Evolutionary conservation across 2,329 filamentous ascomycete genomes (phyloP).

Genomic region (Fusarium proliferatum): DNA sequence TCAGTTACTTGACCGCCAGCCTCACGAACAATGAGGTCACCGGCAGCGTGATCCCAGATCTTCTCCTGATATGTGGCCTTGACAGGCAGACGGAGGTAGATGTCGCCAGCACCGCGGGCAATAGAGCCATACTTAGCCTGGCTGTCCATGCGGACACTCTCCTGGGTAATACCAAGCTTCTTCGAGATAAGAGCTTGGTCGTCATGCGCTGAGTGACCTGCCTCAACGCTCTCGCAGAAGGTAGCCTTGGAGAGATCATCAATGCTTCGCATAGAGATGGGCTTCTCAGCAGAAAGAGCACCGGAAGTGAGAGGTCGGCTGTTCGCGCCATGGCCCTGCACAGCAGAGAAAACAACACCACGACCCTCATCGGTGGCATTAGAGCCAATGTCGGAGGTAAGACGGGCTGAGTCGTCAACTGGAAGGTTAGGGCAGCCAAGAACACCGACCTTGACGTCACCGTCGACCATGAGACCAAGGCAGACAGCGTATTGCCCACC

Average conservation of each 20-base stretch:
- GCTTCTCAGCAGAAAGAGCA: slow-evolving; percentile 64
- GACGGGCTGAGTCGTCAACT: slow-evolving; percentile 74
- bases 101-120: slow-evolving; percentile 90
- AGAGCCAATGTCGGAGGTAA: slow-evolving; percentile 75
- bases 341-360: slow-evolving; percentile 89
- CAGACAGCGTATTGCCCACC: slow-evolving; percentile 98
- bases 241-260: slow-evolving; percentile 81
- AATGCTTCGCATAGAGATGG: slow-evolving; percentile 84
- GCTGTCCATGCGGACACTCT: slow-evolving; percentile 96
- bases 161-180: slow-evolving; percentile 85
- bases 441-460: slow-evolving; percentile 92
- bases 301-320: slow-evolving; percentile 74
- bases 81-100: slow-evolving; percentile 91
- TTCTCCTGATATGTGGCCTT: slow-evolving; percentile 94
- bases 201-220: slow-evolving; percentile 88
- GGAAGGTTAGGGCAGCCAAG: slow-evolving; percentile 96
- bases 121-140: slow-evolving; percentile 98
- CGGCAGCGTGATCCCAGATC: slow-evolving; percentile 99
- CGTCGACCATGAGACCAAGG: slow-evolving; percentile 90
- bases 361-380: slow-evolving; percentile 80
- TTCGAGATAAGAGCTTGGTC: slow-evolving; percentile 85
- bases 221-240: slow-evolving; percentile 97
- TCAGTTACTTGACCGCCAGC: slow-evolving; percentile 94
- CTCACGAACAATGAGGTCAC: slow-evolving; percentile 93
- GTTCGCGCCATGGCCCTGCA: slow-evolving; percentile 82